Evolutionary conservation across 768 basidiomycete genomes (phyloP).

Genomic region (Suillus plorans): DNA sequence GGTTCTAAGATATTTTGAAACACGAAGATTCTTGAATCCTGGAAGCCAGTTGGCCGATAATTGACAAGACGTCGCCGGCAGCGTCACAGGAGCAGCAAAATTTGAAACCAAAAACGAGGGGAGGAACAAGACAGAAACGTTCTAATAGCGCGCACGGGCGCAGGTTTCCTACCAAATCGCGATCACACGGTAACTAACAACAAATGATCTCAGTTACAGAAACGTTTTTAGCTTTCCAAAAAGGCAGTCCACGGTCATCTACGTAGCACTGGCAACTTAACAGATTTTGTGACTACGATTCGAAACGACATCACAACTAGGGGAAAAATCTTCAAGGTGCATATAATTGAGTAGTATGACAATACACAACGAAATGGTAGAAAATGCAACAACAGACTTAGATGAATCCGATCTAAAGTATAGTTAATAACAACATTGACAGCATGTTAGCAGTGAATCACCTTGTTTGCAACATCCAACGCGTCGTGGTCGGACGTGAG

Average conservation of each 20-base stretch:
- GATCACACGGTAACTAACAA: constrained; percentile 20
- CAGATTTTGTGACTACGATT: background rate
- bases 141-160: too few relatives aligned
- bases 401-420: constrained; percentile 86
- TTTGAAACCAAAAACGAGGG: constrained; percentile 8
- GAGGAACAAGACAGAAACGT: constrained; percentile 15
- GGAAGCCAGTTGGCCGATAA: constrained; percentile 10
- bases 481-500: constrained; percentile 96
- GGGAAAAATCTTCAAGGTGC: background rate
- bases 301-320: background rate
- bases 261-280: background rate
- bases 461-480: constrained; percentile 97
- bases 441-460: constrained; percentile 29
- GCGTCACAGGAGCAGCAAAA: constrained; percentile 18
- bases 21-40: constrained; percentile 7
- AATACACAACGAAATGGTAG: background rate
- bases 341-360: constrained; percentile 13
- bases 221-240: background rate
- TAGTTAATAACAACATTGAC: background rate
- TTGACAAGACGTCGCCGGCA: constrained; percentile 18
- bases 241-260: background rate
- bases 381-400: constrained; percentile 37
- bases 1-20: constrained; percentile 4
- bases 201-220: background rate
- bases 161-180: background rate